These are phyloP conservation scores for Lentinula edodes DNA, from an alignment of 768 basidiomycete species.

Conservation along the genomic window DNA sequence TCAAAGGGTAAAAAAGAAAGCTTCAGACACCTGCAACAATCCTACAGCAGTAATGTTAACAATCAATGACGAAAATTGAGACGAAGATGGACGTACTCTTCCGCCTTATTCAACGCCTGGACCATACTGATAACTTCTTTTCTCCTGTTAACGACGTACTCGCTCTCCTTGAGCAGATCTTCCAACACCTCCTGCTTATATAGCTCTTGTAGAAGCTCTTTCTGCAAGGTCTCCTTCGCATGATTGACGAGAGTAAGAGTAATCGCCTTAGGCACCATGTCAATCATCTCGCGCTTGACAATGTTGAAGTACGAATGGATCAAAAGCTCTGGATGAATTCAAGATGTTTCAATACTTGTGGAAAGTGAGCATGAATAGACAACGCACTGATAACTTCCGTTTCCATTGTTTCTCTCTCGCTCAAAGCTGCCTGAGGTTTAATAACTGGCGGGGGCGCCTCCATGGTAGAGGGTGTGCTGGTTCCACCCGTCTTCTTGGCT, in stretches of 20 bases:
- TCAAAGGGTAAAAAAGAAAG: background rate
- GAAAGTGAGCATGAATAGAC: background rate
- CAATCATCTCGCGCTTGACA: constrained; percentile 98
- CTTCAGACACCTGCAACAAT: constrained; percentile 60
- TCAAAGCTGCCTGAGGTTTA: constrained; percentile 85
- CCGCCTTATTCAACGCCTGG: constrained; percentile 91
- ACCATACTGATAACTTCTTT: constrained; percentile 96
- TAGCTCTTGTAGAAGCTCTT: constrained; percentile 89
- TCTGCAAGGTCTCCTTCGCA: constrained; percentile 92
- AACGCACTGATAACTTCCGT: constrained; percentile 97
- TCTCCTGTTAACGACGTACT: constrained; percentile 81
- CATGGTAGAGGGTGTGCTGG: constrained; percentile 31
- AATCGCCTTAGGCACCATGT: constrained; percentile 98
- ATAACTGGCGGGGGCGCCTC: constrained; percentile 81
- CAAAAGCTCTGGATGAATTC: constrained; percentile 64
- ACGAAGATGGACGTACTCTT: constrained; percentile 62
- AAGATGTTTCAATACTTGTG: background rate
- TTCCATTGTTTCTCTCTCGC: constrained; percentile 95
- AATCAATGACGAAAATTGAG: constrained; percentile 1
- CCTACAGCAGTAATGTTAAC: constrained; percentile 25
- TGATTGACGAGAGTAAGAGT: constrained; percentile 85
- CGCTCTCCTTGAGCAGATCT: constrained; percentile 92
- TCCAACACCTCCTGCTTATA: constrained; percentile 97
- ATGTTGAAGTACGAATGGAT: constrained; percentile 98
- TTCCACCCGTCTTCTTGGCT: constrained; percentile 50